Evolutionary conservation across 2,329 filamentous ascomycete genomes (phyloP).

Genomic region (Cladosporium colombiae): DNA sequence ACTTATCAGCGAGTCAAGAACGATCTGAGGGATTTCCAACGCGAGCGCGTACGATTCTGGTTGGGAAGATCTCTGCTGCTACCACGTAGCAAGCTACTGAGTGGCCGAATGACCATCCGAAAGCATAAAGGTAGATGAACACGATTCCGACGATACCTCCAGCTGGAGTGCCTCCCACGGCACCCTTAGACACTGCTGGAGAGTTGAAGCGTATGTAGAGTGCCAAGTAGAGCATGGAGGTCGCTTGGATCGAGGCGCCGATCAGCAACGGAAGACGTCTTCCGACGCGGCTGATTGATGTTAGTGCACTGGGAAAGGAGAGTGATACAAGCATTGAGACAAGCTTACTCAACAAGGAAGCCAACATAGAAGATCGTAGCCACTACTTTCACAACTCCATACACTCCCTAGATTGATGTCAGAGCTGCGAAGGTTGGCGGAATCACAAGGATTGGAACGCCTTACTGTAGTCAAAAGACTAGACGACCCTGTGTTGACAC

Average conservation of each 20-base stretch:
- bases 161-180: slow-evolving; percentile 21
- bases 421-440: not conserved
- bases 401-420: slow-evolving; percentile 23
- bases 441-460: too few species aligned
- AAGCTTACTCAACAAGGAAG: slow-evolving; percentile 24
- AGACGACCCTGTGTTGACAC: slow-evolving; percentile 20
- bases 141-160: slow-evolving; percentile 26
- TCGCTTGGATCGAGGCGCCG: slow-evolving; percentile 25
- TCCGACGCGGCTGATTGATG: slow-evolving; percentile 20
- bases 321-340: too few species aligned
- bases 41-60: slow-evolving; percentile 18
- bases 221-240: slow-evolving; percentile 25
- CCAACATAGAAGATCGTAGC: slow-evolving; percentile 27
- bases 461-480: slow-evolving; percentile 13
- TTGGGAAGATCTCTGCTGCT: slow-evolving; percentile 27
- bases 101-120: slow-evolving; percentile 27
- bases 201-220: slow-evolving; percentile 25
- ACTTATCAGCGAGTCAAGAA: not conserved
- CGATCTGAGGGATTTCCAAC: not conserved
- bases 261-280: slow-evolving; percentile 24
- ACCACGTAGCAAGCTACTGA: slow-evolving; percentile 26
- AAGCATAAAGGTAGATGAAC: slow-evolving; percentile 26
- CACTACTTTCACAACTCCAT: slow-evolving; percentile 26
- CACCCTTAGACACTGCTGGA: slow-evolving; percentile 2
- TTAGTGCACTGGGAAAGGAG: not conserved